Base-by-base conservation (phyloP, 345 rosid species). In the Salix udensis region DNA sequence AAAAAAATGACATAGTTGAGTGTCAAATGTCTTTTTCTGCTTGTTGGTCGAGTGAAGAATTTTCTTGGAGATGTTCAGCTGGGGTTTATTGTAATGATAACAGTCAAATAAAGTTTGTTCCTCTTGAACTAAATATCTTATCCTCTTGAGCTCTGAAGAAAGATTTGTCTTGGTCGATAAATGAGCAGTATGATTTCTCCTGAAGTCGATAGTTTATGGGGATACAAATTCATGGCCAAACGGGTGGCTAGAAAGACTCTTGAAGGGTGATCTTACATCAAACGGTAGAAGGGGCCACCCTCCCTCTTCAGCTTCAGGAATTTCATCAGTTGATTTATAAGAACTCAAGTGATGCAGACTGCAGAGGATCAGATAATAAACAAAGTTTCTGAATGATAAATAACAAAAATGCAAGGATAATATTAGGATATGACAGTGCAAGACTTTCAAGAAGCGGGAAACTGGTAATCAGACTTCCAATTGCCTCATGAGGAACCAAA, bases 361-460 rank as follows among this genome's bases (percentile, higher is more conserved):
- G 62, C n/a, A 9, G 28, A 55, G 26, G 62, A 55, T 55, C 62
- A 9, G 26, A 3, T 24, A 55, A 55, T n/a, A 55, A 55, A n/a
- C 26, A n/a, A 21, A 21, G 60, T 53, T 21, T 55, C 62, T 55
- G 62, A 55, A 55, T 7, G 62, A 24, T 7, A 55, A 55, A 2
- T 55, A n/a, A 55, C 26, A 55, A n/a, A 12, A 3, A 26, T 8
- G 26, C 14, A 67, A 4, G 23, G 3, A 31, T 2, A 31, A 18
- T 88, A 76, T 96, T 98, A 79, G 87, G 87, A 83, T 93, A 93
- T 1, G 98, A 92, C 76, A 96, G 78, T 5, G 93, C 85, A 76
- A 92, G 76, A 76, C 76, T 86, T 86, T 96, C 99, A 44, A 93
- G 96, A 76, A 92, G 86, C 42, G 96, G 95, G 74, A 94, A 93